These are phyloP conservation scores for Pezicula radicicola DNA, from an alignment of 2,329 filamentous ascomycete species.

Conservation along the genomic window DNA sequence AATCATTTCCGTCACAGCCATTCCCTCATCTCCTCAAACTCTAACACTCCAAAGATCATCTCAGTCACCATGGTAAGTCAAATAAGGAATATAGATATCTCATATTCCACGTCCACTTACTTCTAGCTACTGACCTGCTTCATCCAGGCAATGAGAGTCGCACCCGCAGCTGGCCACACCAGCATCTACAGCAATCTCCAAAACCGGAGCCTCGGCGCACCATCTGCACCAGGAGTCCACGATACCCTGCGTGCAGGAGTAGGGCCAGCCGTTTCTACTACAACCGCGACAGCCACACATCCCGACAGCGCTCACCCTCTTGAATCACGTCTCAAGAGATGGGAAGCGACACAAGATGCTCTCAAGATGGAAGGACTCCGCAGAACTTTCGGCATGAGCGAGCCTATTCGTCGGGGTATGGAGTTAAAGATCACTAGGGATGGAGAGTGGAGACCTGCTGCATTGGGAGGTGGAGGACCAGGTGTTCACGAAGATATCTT, in stretches of 20 bases:
- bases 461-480: conserved; percentile 52
- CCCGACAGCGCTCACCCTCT: conserved; percentile 76
- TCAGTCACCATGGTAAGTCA: conserved; percentile 21
- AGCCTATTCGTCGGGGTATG: conserved; percentile 91
- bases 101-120: background rate
- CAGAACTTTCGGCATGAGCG: conserved; percentile 85
- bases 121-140: background rate
- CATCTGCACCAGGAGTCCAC: conserved; percentile 89
- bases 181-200: conserved; percentile 61
- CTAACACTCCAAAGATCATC: conserved; percentile 1
- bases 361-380: conserved; percentile 87
- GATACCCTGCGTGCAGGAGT: conserved; percentile 88
- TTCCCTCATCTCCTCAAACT: conserved; percentile 2
- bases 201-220: conserved; percentile 64
- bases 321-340: conserved; percentile 82
- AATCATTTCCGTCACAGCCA: conserved; percentile 1
- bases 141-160: conserved; percentile 80
- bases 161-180: conserved; percentile 67
- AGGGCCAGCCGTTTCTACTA: conserved; percentile 52
- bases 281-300: conserved; percentile 32
- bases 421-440: conserved; percentile 84
- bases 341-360: conserved; percentile 84
- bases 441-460: conserved; percentile 75
- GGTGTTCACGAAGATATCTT: conserved; percentile 88
- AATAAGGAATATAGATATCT: background rate